Conservation (phyloP, 176 grass and related monocot genomes). For the Triticum timopheevii region DNA sequence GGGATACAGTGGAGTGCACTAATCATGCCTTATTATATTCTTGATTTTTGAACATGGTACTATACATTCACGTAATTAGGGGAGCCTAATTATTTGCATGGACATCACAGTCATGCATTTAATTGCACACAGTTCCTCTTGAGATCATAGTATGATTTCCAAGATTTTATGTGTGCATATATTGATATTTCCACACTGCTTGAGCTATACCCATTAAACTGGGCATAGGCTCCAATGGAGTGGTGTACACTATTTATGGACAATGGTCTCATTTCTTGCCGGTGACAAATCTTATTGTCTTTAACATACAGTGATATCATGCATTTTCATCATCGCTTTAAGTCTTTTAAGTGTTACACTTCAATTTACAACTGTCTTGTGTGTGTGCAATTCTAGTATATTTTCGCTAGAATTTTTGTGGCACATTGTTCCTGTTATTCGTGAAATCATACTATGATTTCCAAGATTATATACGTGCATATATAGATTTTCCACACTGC, state of each 20-base stretch:
- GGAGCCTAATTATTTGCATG: background rate
- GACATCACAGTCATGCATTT: background rate
- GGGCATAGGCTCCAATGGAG: slow-evolving; percentile 41
- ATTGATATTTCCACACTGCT: slow-evolving; percentile 34
- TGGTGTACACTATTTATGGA: slow-evolving; percentile 8
- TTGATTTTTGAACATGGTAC: background rate
- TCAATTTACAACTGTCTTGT: background rate
- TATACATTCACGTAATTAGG: too few species aligned
- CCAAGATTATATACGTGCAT: background rate
- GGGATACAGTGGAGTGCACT: background rate
- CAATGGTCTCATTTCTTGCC: background rate
- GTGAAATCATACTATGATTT: background rate
- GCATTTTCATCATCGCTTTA: background rate
- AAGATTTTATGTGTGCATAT: slow-evolving; percentile 59
- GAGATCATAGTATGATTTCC: slow-evolving; percentile 31
- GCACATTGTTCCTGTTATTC: background rate
- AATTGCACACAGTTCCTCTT: slow-evolving; percentile 49
- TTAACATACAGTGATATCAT: background rate
- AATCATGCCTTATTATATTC: background rate
- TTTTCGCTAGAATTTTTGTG: slow-evolving; percentile 1
- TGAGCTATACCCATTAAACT: slow-evolving; percentile 37
- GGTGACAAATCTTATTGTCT: background rate
- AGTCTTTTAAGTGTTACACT: background rate
- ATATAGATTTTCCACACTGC: background rate
- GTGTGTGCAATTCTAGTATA: background rate